Conservation (phyloP, 2,329 filamentous ascomycete species). For the Epichloe scottii region DNA sequence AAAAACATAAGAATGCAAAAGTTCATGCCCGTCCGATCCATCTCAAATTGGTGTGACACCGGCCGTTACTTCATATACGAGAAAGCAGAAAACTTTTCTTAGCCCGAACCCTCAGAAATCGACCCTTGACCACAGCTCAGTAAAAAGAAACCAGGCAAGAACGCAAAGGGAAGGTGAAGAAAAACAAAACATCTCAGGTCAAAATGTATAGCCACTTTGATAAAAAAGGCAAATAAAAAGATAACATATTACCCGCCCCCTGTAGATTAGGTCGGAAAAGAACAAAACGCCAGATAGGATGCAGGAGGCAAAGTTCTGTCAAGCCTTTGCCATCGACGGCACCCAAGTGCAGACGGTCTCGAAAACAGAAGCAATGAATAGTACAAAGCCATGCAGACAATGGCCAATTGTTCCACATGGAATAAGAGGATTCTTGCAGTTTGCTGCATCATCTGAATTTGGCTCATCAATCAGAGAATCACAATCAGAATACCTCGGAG, state of each 20-base stretch:
- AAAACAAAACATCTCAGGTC: background rate
- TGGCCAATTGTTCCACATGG: background rate
- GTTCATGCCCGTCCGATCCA: background rate
- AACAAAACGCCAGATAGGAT: background rate
- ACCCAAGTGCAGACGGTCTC: background rate
- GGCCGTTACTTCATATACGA: background rate
- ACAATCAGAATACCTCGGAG: background rate
- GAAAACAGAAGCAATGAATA: background rate
- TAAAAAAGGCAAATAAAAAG: background rate
- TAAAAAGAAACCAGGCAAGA: background rate
- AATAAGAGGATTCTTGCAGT: background rate
- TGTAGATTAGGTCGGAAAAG: background rate
- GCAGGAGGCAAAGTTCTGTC: constrained; percentile 7
- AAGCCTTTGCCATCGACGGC: constrained; percentile 3
- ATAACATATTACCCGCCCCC: background rate
- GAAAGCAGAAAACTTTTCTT: background rate
- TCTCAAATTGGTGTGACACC: background rate
- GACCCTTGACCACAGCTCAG: background rate
- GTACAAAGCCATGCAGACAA: background rate
- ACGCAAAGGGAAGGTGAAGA: background rate
- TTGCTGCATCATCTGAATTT: background rate
- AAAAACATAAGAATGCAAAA: background rate
- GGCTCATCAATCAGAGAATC: background rate
- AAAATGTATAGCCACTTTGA: background rate
- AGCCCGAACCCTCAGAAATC: background rate